A percentile compares a stretch with the other conserved stretches of the same genome.
Evolutionary conservation across 371 early-diverging fungal species (phyloP).

Genomic region (Coemansia sp.): DNA sequence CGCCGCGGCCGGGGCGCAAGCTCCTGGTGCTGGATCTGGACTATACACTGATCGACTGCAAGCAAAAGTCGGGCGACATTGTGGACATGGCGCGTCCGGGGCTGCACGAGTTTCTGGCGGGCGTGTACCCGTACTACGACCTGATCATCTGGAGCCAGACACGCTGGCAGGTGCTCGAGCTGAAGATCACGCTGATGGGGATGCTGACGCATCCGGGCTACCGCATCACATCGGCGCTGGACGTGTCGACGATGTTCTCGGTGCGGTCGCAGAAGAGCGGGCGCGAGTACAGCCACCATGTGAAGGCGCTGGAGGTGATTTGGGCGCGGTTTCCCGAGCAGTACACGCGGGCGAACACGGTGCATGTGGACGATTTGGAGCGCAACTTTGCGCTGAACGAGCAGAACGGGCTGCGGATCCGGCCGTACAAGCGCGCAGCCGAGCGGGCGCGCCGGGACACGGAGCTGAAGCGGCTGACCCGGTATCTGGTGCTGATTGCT

Average conservation of each 20-base stretch:
- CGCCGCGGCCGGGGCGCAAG: constrained; percentile 56
- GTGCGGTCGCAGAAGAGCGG: constrained; percentile 56
- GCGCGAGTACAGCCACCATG: constrained; percentile 56
- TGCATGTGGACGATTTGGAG: constrained; percentile 63
- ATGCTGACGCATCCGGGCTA: constrained; percentile 59
- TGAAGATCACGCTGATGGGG: constrained; percentile 65
- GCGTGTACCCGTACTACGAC: constrained; percentile 60
- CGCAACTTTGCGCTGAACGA: constrained; percentile 60
- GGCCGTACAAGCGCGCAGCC: constrained; percentile 58
- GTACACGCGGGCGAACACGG: constrained; percentile 54
- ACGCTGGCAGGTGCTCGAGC: constrained; percentile 60
- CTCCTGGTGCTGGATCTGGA: constrained; percentile 65
- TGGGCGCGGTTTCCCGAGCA: constrained; percentile 57
- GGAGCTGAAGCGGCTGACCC: constrained; percentile 55
- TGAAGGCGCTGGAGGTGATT: constrained; percentile 64
- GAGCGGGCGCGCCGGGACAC: constrained; percentile 52
- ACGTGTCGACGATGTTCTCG: constrained; percentile 61
- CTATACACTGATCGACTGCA: constrained; percentile 65
- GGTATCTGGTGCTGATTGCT: constrained; percentile 57
- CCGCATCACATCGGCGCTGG: constrained; percentile 61
- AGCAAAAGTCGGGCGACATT: constrained; percentile 54
- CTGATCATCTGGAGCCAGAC: constrained; percentile 70
- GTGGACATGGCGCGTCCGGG: constrained; percentile 61
- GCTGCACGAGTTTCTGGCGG: constrained; percentile 61
- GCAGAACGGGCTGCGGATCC: constrained; percentile 60